Base-by-base conservation (phyloP, 805 yeast species). In the Wickerhamiella sergipiensis region DNA sequence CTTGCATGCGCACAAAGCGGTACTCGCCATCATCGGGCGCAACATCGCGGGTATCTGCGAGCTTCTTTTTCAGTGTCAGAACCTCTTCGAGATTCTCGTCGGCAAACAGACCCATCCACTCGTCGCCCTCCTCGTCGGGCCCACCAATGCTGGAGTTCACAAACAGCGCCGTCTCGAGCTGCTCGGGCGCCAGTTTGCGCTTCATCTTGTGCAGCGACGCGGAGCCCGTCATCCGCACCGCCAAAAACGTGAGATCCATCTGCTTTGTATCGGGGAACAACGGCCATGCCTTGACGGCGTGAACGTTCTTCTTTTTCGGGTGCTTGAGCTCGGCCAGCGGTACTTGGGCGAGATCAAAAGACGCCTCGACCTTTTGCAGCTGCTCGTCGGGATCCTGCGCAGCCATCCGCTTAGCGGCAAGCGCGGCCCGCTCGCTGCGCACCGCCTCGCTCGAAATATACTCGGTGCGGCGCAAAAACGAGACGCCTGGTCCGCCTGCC, bases 391-490 rank as follows among this genome's bases (percentile, higher is more conserved):
- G 78, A 59, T 80, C 83, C 42, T 71, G 64, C 52, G 64, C 68
- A 56, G 66, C 65, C 52, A 61, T 59, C 40, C 58, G 53, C 47
- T 55, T 52, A 22, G 53, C 53, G 48, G 57, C 54, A 29, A 57
- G 56, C 15, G 59, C 60, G 18, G 56, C 56, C 2, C 62, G 55
- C 50, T 53, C 55, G 29, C 55, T 57, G 26, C 63, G 61, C 50
- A 67, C 62, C 50, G 74, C 74, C 48, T 78, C 81, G 38, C 84
- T 79, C 10, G 95, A 77, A 53, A 87, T 83, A 64, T 90, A 90
- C 64, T 92, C 97, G 0, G 98, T 90, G 70, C 97, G 80, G 70
- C 97, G 81, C 64, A 90, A 74, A 68, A 90, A 89, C n/a, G 85
- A 75, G 13, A 85, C 84, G 6, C 66, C 62, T 0, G 67, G 67